phyloP scores from a whole-genome alignment of 2,329 filamentous ascomycete genomes.

The Aciculosporium take region DNA sequence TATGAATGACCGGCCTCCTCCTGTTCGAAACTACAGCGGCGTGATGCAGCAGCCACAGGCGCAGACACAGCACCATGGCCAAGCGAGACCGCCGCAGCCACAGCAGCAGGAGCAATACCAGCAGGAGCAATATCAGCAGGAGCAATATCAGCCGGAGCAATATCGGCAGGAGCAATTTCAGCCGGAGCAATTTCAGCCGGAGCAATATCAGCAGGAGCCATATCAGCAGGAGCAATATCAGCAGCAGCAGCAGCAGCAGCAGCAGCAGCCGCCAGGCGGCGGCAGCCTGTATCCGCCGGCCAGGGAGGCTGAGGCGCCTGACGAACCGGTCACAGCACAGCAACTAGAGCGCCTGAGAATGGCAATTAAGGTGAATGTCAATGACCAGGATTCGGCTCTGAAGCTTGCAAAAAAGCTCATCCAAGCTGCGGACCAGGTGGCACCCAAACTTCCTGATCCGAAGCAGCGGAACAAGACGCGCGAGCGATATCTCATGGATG shows the following conservation, averaged over 20 bases:
- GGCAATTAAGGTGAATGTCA: conserved; percentile 53
- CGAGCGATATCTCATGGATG: conserved; percentile 73
- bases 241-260: conserved; percentile 10
- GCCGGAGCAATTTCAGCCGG: conserved; percentile 4
- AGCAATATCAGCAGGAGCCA: conserved; percentile 1
- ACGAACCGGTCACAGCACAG: conserved; percentile 53
- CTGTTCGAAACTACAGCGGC: conserved; percentile 40
- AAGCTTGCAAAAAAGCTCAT: conserved; percentile 69
- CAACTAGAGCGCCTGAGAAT: conserved; percentile 65
- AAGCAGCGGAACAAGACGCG: conserved; percentile 59
- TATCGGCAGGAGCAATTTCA: neutral
- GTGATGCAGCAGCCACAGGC: conserved; percentile 24
- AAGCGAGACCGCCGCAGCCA: conserved; percentile 18
- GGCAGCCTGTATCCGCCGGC: neutral
- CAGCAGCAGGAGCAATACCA: conserved; percentile 7
- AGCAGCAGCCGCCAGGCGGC: neutral
- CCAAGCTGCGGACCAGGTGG: conserved; percentile 67
- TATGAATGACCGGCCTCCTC: conserved; percentile 41
- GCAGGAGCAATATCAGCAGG: conserved; percentile 14
- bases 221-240: conserved; percentile 22
- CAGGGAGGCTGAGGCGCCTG: conserved; percentile 1
- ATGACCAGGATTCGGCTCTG: conserved; percentile 58
- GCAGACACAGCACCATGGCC: conserved; percentile 11
- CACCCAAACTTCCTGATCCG: conserved; percentile 50
- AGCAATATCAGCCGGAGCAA: conserved; percentile 18